Conservation (phyloP, 768 basidiomycete genomes). For the Amanita thiersii region DNA sequence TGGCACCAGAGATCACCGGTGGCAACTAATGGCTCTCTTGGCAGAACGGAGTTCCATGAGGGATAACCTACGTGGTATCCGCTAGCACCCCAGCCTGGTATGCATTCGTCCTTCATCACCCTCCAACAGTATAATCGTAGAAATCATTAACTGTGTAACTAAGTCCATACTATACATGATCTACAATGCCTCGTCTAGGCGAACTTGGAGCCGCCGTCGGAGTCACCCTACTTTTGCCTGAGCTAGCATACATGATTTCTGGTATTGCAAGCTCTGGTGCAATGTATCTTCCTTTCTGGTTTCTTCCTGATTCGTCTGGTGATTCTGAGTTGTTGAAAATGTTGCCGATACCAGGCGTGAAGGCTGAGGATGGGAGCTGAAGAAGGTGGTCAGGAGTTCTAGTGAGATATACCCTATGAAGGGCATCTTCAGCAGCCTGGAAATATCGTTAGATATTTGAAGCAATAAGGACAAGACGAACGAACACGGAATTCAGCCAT, state of each 20-base stretch:
- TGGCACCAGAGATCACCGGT: constrained; percentile 60
- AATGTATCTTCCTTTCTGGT: constrained; percentile 35
- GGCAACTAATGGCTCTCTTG: constrained; percentile 73
- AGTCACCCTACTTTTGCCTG: constrained; percentile 40
- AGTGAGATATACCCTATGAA: constrained; percentile 78
- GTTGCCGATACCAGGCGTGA: constrained; percentile 46
- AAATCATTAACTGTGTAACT: constrained; percentile 1
- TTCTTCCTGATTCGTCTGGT: constrained; percentile 1
- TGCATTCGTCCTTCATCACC: too few relatives aligned
- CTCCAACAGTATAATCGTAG: too few relatives aligned
- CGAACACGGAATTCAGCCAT: constrained; percentile 93
- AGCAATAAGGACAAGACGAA: constrained; percentile 7
- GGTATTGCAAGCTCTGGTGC: constrained; percentile 50
- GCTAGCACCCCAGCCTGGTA: constrained; percentile 8
- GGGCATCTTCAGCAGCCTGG: constrained; percentile 80
- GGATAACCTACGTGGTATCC: constrained; percentile 31
- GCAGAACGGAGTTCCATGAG: constrained; percentile 67
- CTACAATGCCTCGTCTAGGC: not conserved
- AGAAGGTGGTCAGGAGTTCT: constrained; percentile 60
- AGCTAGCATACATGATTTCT: constrained; percentile 65
- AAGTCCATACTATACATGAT: constrained; percentile 1
- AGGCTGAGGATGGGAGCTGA: constrained; percentile 68
- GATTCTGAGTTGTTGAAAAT: constrained; percentile 33
- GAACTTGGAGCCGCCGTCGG: constrained; percentile 5
- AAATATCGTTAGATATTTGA: constrained; percentile 5